Evolutionary conservation across 331 rosid species (phyloP), one percentile per base, ranked within the genome.

Genomic region (Ulmus americana): DNA sequence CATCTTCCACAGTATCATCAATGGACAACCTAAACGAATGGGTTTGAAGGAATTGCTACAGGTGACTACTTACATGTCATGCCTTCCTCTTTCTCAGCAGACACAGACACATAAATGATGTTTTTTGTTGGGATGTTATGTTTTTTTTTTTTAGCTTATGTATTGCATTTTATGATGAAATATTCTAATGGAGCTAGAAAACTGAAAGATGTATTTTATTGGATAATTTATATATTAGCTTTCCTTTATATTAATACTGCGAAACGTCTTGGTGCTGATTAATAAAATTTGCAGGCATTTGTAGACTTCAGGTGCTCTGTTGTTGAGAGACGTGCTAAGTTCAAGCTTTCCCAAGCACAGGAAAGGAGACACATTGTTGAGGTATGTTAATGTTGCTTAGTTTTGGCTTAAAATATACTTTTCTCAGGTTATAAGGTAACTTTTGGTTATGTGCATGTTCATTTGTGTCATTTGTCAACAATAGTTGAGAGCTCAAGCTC

Each of bases 301-400:
- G 71, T 94, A 71, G 91, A 87, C 71, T 94, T 94, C 70, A 87
- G 98, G 76, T 94, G 97, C 77, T 85, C 87, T 59, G 91, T 94
- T 67, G 76, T 94, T 39, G 97, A 85, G 83, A 87, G 95, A 67
- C 95, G 95, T 61, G 95, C 97, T 74, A 82, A 80, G 79, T 90
- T 74, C 77, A 86, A 94, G 79, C 91, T 87, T 74, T 77, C 81
- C 39, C 94, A 89, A 8, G 97, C 98, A 72, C 85, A 80, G 69
- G 85, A 74, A 50, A 94, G 95, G 75, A 84, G 79, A 59, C 98
- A 94, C 76, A 81, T 89, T 52, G 95, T 90, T 44, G 95, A 85
- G 97, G 98, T 89, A 82, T 64, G 70, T 22, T 60, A 22, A 35
- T 10, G 14, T 45, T 35, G 22, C 54, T 7, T 4, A 53, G 58